These are phyloP conservation scores for Geranium rotundifolium DNA, from an alignment of 345 rosid genomes.

Conservation along the genomic window DNA sequence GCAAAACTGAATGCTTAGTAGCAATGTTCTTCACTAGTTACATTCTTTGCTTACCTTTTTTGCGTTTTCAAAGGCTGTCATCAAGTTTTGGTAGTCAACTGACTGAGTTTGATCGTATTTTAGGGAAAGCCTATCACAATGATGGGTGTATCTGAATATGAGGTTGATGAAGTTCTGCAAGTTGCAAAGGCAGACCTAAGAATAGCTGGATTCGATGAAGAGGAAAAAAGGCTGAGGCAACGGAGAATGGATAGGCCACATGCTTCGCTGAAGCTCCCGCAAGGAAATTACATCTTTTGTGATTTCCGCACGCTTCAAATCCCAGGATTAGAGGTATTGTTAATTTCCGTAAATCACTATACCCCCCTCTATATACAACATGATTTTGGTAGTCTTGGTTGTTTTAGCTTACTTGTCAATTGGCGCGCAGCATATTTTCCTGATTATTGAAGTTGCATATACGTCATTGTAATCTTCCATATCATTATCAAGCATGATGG, in stretches of 20 bases:
- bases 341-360: neutral
- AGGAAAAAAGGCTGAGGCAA: constrained; percentile 64
- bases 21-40: neutral
- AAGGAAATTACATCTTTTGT: constrained; percentile 64
- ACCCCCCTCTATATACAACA: too few relatives aligned
- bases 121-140: constrained; percentile 72
- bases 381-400: too few relatives aligned
- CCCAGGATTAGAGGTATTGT: constrained; percentile 63
- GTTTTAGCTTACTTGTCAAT: too few relatives aligned
- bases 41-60: neutral
- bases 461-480: too few relatives aligned
- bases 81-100: constrained; percentile 4
- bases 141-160: constrained; percentile 84
- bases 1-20: neutral
- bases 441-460: too few relatives aligned
- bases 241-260: constrained; percentile 20
- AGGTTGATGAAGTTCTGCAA: constrained; percentile 43
- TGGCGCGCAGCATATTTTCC: too few relatives aligned
- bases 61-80: neutral
- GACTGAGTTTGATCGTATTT: constrained; percentile 11
- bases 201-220: constrained; percentile 87
- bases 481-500: too few relatives aligned
- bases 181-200: constrained; percentile 43
- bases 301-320: constrained; percentile 69
- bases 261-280: constrained; percentile 47